phyloP scores from a whole-genome alignment of 257 asterid species.

The Verbena officinalis region DNA sequence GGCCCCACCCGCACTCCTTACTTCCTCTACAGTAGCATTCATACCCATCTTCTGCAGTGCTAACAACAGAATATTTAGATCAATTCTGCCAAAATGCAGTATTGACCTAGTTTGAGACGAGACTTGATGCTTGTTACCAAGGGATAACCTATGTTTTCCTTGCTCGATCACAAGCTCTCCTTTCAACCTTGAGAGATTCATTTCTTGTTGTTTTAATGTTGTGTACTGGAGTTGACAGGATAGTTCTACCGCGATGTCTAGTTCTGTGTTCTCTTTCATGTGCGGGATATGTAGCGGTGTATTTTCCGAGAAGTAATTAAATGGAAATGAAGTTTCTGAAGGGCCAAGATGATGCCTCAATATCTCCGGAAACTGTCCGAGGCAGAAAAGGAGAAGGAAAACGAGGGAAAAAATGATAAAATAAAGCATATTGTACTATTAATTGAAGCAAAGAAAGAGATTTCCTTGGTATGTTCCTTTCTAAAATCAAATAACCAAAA shows the following conservation, averaged over 20 bases:
- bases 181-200: conserved; percentile 43
- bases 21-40: conserved; percentile 39
- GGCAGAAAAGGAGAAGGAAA: conserved; percentile 12
- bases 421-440: too few relatives aligned
- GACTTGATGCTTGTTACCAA: conserved; percentile 36
- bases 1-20: conserved; percentile 31
- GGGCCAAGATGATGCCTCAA: conserved; percentile 40
- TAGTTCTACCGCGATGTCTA: conserved; percentile 59
- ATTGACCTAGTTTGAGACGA: conserved; percentile 43
- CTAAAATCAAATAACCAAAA: not conserved
- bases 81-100: conserved; percentile 51
- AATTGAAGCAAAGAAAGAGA: too few relatives aligned
- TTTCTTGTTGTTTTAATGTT: conserved; percentile 41
- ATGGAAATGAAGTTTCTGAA: conserved; percentile 40
- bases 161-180: conserved; percentile 64
- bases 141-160: conserved; percentile 50
- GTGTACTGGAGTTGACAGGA: conserved; percentile 44
- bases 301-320: conserved; percentile 49
- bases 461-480: too few relatives aligned
- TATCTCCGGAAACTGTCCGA: conserved; percentile 62
- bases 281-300: conserved; percentile 51
- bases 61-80: conserved; percentile 36
- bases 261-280: conserved; percentile 36
- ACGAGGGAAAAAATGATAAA: too few relatives aligned
- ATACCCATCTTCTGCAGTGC: conserved; percentile 50